Evolutionary conservation across 139 green algal genomes (phyloP).

Genomic region (Bryopsis sp.): DNA sequence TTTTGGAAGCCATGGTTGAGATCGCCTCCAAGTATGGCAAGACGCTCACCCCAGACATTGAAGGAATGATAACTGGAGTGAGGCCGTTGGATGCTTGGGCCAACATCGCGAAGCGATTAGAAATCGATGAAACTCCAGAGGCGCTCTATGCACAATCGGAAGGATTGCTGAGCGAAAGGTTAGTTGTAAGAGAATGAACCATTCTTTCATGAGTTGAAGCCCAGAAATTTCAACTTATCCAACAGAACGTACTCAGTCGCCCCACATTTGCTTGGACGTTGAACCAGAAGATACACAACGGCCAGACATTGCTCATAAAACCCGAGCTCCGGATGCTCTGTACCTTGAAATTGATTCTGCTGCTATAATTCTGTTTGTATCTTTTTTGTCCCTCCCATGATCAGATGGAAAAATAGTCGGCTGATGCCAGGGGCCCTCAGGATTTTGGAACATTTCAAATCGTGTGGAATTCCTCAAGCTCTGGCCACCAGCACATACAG

Average conservation of each 20-base stretch:
- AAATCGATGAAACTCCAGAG: background rate
- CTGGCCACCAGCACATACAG: constrained; percentile 32
- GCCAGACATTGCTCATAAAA: no score
- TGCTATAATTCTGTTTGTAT: background rate
- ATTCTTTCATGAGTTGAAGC: no score
- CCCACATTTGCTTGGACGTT: no score
- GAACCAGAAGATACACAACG: no score
- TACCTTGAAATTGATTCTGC: background rate
- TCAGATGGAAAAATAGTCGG: constrained; percentile 46
- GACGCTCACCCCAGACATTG: background rate
- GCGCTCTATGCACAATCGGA: background rate
- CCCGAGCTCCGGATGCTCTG: no score
- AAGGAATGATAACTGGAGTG: background rate
- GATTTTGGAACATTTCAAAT: constrained; percentile 61
- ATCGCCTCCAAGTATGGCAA: background rate
- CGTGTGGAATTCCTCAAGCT: constrained; percentile 41
- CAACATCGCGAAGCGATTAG: background rate
- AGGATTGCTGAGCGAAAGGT: background rate
- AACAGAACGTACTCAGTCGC: no score
- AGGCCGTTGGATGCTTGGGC: constrained; percentile 2
- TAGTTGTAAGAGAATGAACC: no score
- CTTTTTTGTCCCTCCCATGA: no score
- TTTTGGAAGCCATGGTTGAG: background rate
- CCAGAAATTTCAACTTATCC: no score
- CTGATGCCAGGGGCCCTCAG: constrained; percentile 73